These are phyloP conservation scores for Flagelloscypha sp. DNA, from an alignment of 768 basidiomycete genomes.

Conservation along the genomic window DNA sequence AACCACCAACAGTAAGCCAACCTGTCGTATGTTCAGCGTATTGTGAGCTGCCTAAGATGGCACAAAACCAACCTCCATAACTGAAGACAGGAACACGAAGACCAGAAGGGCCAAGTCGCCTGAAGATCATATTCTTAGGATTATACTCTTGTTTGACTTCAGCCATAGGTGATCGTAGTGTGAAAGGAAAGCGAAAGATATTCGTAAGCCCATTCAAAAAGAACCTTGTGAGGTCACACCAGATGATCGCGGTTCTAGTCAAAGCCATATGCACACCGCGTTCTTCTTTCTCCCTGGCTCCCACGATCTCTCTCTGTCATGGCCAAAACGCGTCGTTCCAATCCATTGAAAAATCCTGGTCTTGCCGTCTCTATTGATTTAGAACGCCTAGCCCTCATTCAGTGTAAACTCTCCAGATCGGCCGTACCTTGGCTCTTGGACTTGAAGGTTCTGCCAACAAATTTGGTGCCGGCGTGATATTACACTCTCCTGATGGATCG, in stretches of 20 bases:
- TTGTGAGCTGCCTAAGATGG: neutral
- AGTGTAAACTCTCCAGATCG: slow-evolving; percentile 32
- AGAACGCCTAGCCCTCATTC: no score
- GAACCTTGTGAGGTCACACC: no score
- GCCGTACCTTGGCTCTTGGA: slow-evolving; percentile 80
- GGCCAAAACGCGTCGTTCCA: no score
- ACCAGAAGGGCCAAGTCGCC: slow-evolving; percentile 42
- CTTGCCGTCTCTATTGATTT: slow-evolving; percentile 2
- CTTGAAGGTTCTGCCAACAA: slow-evolving; percentile 99
- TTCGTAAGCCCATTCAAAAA: no score
- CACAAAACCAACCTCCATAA: slow-evolving; percentile 41
- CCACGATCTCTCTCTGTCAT: no score
- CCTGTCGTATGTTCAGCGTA: no score
- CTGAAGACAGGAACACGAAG: slow-evolving; percentile 51
- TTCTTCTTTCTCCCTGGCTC: no score
- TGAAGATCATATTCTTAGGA: slow-evolving; percentile 37
- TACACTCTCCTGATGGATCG: slow-evolving; percentile 66
- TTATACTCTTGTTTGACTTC: no score
- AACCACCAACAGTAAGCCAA: slow-evolving; percentile 57
- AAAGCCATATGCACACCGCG: no score
- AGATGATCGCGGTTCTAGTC: no score
- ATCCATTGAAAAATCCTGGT: slow-evolving; percentile 16
- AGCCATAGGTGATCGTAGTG: no score
- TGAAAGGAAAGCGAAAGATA: no score
- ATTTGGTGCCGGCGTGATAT: slow-evolving; percentile 87